Conservation (phyloP, 805 yeast genomes). For the Pichia membranifaciens region DNA sequence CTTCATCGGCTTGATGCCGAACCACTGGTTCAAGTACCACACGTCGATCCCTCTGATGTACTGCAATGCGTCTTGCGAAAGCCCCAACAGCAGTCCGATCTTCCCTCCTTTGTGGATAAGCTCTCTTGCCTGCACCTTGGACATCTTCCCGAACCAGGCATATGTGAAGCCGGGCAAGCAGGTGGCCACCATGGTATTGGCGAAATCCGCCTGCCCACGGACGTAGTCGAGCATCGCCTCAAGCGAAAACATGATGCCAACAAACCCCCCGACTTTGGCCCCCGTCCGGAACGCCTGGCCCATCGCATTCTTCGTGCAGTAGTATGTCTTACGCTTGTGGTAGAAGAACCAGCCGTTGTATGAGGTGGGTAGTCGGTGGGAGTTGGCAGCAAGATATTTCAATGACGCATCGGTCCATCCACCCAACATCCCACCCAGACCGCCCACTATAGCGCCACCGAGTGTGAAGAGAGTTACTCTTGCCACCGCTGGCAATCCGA, state of each 20-base stretch:
- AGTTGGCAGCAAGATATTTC: conserved; percentile 68
- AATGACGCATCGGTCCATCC: conserved; percentile 54
- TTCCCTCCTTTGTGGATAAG: conserved; percentile 47
- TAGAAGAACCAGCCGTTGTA: conserved; percentile 87
- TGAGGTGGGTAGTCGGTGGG: conserved; percentile 71
- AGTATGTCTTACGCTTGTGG: conserved; percentile 77
- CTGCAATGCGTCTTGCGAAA: conserved; percentile 59
- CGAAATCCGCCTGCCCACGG: conserved; percentile 48
- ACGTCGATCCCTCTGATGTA: conserved; percentile 53
- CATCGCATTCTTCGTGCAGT: conserved; percentile 54
- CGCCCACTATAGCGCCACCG: conserved; percentile 39
- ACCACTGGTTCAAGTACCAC: conserved; percentile 50
- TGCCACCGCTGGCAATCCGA: conserved; percentile 43
- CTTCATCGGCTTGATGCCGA: conserved; percentile 25
- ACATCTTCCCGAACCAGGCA: conserved; percentile 41
- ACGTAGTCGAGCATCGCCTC: conserved; percentile 57
- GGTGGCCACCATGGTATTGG: conserved; percentile 58
- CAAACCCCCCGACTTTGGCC: conserved; percentile 37
- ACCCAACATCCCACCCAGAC: conserved; percentile 49
- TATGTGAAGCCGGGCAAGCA: conserved; percentile 45
- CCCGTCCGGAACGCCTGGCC: conserved; percentile 41
- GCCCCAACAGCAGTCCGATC: conserved; percentile 57
- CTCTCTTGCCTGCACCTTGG: conserved; percentile 36
- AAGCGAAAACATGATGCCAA: conserved; percentile 47
- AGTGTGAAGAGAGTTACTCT: conserved; percentile 39